phyloP scores from a whole-genome alignment of 768 basidiomycete genomes.

The Russula abietina region DNA sequence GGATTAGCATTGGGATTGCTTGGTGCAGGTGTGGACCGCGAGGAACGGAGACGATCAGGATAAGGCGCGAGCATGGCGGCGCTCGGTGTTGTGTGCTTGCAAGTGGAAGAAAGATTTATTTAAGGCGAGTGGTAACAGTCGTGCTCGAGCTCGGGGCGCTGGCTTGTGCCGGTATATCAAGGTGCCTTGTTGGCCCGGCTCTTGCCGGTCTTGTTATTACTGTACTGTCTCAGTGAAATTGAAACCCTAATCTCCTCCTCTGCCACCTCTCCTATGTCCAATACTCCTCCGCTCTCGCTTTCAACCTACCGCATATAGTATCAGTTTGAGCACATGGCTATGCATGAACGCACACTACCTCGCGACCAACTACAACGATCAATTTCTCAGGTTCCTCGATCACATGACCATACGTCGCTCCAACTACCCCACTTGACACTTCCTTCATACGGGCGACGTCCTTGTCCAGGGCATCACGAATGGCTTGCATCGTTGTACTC shows the following conservation, averaged over 20 bases:
- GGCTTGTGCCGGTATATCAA: no score
- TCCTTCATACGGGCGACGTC: neutral
- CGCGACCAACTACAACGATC: neutral
- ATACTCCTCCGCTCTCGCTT: neutral
- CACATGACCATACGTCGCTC: conserved; percentile 13
- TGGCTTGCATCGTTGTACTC: neutral
- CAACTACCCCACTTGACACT: neutral
- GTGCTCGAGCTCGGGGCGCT: neutral
- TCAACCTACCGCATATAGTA: neutral
- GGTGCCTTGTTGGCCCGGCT: neutral
- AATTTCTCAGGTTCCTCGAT: conserved; percentile 6
- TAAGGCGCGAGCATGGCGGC: conserved; percentile 16
- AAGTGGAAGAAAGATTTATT: neutral
- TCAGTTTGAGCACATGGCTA: neutral
- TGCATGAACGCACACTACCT: neutral
- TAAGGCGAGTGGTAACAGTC: neutral
- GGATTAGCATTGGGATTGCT: neutral
- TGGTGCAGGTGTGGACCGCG: neutral
- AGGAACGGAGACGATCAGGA: conserved; percentile 16
- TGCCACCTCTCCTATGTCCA: neutral
- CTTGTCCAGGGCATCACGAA: neutral
- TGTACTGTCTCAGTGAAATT: neutral
- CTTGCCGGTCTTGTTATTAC: neutral
- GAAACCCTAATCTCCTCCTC: neutral
- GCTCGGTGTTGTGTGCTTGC: neutral